phyloP scores from a whole-genome alignment of 148 eudicot genomes.

The Silene uniflora region DNA sequence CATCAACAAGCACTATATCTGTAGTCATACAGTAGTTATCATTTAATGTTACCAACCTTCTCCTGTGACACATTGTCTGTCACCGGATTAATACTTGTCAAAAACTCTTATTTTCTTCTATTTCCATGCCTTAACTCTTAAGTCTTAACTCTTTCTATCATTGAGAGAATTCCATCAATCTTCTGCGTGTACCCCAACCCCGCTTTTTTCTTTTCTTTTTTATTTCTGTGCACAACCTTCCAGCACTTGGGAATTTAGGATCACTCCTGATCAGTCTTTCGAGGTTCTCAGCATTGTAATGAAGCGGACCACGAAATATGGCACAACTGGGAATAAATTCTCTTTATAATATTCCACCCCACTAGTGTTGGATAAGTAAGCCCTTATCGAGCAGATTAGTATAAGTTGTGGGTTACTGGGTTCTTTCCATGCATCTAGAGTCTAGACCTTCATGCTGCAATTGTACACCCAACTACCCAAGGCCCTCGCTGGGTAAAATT shows the following conservation, averaged over 20 bases:
- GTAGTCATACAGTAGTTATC: too few relatives aligned
- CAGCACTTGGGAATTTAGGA: background rate
- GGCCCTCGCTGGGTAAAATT: background rate
- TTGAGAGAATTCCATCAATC: background rate
- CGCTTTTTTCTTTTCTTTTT: background rate
- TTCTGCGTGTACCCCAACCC: background rate
- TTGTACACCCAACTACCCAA: background rate
- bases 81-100: too few relatives aligned
- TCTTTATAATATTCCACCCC: background rate
- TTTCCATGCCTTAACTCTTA: too few relatives aligned
- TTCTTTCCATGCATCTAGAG: background rate
- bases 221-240: background rate
- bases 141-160: too few relatives aligned
- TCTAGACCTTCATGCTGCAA: background rate
- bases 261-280: background rate
- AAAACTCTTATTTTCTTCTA: too few relatives aligned
- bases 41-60: too few relatives aligned
- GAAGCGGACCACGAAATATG: background rate
- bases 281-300: background rate
- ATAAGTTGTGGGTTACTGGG: background rate
- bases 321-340: background rate
- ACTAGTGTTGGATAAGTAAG: background rate
- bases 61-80: too few relatives aligned
- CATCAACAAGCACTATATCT: too few relatives aligned
- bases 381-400: background rate